Evolutionary conservation across 2,329 filamentous ascomycete genomes (phyloP).

Genomic region (Lanzia echinophila): DNA sequence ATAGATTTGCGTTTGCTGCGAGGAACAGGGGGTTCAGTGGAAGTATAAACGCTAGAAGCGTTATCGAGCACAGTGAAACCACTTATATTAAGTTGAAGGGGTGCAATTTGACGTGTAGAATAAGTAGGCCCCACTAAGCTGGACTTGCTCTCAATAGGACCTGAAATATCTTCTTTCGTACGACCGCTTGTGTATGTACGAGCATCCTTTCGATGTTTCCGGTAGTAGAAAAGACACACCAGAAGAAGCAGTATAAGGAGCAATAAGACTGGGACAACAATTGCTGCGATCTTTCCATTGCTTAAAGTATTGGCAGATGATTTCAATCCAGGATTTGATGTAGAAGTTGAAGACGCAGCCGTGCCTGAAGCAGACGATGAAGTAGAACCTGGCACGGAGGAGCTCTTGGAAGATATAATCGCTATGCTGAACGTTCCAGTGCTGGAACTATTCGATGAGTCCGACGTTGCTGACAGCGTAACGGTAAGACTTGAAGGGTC

Average conservation of each 20-base stretch:
- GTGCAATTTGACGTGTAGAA: slow-evolving; percentile 12
- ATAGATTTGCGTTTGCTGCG: slow-evolving; percentile 3
- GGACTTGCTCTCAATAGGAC: slow-evolving; percentile 16
- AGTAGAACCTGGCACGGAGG: background rate
- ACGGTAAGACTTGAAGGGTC: slow-evolving; percentile 16
- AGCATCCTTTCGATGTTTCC: slow-evolving; percentile 11
- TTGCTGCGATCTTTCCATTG: slow-evolving; percentile 19
- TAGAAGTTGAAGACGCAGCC: slow-evolving; percentile 1
- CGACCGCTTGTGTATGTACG: slow-evolving; percentile 7
- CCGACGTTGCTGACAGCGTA: slow-evolving; percentile 21
- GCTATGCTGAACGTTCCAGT: slow-evolving; percentile 21
- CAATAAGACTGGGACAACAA: slow-evolving; percentile 19
- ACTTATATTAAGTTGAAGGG: slow-evolving; percentile 22
- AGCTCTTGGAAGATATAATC: background rate
- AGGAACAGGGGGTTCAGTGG: background rate
- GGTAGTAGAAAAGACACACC: slow-evolving; percentile 18
- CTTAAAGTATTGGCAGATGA: slow-evolving; percentile 7
- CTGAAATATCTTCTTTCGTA: slow-evolving; percentile 22
- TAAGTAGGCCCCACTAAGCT: slow-evolving; percentile 13
- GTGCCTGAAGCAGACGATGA: slow-evolving; percentile 10
- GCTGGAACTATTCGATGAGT: slow-evolving; percentile 11
- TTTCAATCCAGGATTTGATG: background rate
- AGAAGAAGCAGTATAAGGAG: slow-evolving; percentile 15
- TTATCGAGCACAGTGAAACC: slow-evolving; percentile 14
- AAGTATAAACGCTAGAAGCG: slow-evolving; percentile 4